These are phyloP conservation scores for Herpetospermum pedunculosum DNA, from an alignment of 306 rosid species.

Conservation along the genomic window DNA sequence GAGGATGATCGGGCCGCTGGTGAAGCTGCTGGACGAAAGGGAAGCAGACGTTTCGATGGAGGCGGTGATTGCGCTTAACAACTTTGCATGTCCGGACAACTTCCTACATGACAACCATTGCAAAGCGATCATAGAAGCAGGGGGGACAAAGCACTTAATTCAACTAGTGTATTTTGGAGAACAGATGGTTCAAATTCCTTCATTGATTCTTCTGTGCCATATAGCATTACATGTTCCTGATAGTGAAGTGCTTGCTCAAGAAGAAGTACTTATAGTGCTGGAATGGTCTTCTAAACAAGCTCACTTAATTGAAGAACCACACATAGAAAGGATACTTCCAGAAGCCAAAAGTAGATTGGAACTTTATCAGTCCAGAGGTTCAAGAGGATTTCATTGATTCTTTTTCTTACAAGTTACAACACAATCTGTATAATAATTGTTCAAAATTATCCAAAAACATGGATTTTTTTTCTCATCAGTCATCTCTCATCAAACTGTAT, in stretches of 20 bases:
- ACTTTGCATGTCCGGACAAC: slow-evolving; percentile 55
- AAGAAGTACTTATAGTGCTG: slow-evolving; percentile 64
- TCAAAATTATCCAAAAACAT: neutral
- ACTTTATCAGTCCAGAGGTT: slow-evolving; percentile 71
- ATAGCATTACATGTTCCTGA: slow-evolving; percentile 61
- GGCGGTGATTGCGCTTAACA: slow-evolving; percentile 41
- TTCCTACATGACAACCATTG: slow-evolving; percentile 61
- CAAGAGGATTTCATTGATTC: slow-evolving; percentile 51
- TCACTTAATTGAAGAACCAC: slow-evolving; percentile 23
- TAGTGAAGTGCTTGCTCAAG: slow-evolving; percentile 55
- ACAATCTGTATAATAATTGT: neutral
- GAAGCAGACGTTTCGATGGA: slow-evolving; percentile 31
- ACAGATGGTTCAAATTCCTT: slow-evolving; percentile 43
- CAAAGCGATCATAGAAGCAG: slow-evolving; percentile 58
- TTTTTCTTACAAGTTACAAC: neutral
- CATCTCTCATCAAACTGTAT: neutral
- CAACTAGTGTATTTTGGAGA: slow-evolving; percentile 64
- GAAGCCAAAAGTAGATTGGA: slow-evolving; percentile 77
- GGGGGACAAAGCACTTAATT: slow-evolving; percentile 57
- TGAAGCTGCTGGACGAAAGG: slow-evolving; percentile 52
- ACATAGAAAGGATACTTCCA: slow-evolving; percentile 28
- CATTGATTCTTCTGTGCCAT: slow-evolving; percentile 43
- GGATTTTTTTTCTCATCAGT: neutral
- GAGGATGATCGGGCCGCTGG: slow-evolving; percentile 41
- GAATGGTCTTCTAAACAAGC: slow-evolving; percentile 64